A percentile compares a stretch with the other conserved stretches of the same genome.
Evolutionary conservation across 2,329 filamentous ascomycete species (phyloP).

Genomic region (Pyrenochaeta sp.): DNA sequence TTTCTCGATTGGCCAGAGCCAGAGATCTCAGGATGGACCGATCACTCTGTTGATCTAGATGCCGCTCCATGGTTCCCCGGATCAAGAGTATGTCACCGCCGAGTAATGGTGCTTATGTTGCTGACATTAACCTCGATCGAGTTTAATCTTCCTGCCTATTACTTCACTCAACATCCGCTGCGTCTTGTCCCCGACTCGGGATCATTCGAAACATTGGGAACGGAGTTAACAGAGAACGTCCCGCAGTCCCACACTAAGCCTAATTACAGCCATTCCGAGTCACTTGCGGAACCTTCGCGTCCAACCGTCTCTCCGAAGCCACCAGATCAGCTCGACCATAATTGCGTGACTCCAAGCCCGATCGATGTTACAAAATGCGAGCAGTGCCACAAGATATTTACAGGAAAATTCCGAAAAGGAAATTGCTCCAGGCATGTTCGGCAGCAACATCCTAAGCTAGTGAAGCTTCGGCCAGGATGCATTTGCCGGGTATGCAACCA

Average conservation of each 20-base stretch:
- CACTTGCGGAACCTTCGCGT: background rate
- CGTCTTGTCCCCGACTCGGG: too few species aligned
- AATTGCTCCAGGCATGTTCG: conserved; percentile 7
- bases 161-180: background rate
- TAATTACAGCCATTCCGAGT: too few species aligned
- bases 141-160: too few species aligned
- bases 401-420: conserved; percentile 4
- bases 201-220: too few species aligned
- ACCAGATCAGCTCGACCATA: background rate
- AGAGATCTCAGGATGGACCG: background rate
- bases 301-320: background rate
- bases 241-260: too few species aligned
- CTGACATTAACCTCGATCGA: background rate
- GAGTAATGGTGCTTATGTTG: background rate
- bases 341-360: background rate
- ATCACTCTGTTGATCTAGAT: background rate
- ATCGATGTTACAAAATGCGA: conserved; percentile 2
- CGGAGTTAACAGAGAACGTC: too few species aligned
- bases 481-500: conserved; percentile 8
- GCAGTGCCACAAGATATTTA: conserved; percentile 1
- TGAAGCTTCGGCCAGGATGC: background rate
- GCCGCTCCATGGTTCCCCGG: background rate
- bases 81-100: background rate
- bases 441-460: conserved; percentile 1
- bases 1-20: background rate